These are phyloP conservation scores for Teratosphaeria epicoccoides DNA, from an alignment of 2,329 filamentous ascomycete species.

Conservation along the genomic window DNA sequence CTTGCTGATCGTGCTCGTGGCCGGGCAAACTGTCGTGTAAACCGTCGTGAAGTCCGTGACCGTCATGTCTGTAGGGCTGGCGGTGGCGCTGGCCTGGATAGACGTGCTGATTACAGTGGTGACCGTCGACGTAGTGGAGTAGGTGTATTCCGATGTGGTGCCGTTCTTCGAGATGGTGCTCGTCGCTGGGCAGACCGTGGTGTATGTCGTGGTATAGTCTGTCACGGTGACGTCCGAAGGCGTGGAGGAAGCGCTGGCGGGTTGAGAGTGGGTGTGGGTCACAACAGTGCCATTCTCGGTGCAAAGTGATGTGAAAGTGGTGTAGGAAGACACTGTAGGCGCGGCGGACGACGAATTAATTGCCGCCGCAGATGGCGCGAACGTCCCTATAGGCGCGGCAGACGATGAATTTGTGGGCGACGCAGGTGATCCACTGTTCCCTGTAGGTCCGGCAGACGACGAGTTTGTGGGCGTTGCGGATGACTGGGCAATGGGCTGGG, in stretches of 20 bases:
- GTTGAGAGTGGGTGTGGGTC: constrained; percentile 2
- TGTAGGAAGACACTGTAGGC: constrained; percentile 1
- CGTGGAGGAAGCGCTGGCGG: background rate
- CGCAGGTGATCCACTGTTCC: no score
- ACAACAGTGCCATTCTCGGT: constrained; percentile 1
- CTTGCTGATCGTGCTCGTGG: background rate
- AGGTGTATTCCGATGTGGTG: background rate
- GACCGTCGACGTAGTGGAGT: background rate
- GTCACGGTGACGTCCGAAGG: background rate
- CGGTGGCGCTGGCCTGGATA: background rate
- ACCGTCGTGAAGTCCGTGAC: constrained; percentile 1
- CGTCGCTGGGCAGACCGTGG: background rate
- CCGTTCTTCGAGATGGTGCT: background rate
- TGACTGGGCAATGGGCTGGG: background rate
- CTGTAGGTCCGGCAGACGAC: no score
- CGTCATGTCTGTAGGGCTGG: background rate
- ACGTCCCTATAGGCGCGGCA: no score
- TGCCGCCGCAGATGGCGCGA: no score
- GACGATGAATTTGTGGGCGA: no score
- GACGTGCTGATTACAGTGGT: background rate
- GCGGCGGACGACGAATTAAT: no score
- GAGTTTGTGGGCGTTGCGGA: no score
- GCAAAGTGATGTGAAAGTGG: constrained; percentile 3
- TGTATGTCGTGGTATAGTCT: background rate
- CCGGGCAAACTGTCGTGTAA: background rate